phyloP scores from a whole-genome alignment of 169 alveolate genomes.

The Plasmodium fragile region DNA sequence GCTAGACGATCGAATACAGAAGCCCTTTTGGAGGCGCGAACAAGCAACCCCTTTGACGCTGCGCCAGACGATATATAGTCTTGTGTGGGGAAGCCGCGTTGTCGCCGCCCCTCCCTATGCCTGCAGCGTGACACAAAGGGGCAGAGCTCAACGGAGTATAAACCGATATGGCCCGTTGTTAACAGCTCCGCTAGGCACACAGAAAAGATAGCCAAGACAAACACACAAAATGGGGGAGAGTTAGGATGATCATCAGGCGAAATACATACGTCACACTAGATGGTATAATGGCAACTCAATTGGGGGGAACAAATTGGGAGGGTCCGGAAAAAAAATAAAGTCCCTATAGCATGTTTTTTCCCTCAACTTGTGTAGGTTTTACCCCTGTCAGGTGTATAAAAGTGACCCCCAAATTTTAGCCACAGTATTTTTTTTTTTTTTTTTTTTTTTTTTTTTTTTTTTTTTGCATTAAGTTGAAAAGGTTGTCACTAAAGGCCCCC shows the following conservation, averaged over 20 bases:
- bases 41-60: not conserved
- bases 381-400: not conserved
- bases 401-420: not conserved
- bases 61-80: not conserved
- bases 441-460: conserved; percentile 11
- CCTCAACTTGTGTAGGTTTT: not conserved
- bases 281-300: not conserved
- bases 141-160: not conserved
- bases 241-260: not conserved
- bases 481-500: not conserved
- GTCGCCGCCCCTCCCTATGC: not conserved
- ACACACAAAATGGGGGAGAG: not conserved
- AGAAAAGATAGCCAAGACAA: not conserved
- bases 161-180: not conserved
- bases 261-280: not conserved
- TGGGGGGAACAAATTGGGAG: not conserved
- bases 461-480: not conserved
- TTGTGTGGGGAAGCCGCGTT: not conserved
- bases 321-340: not conserved
- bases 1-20: not conserved
- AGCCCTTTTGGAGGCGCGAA: not conserved
- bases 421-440: not conserved
- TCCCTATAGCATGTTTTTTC: not conserved
- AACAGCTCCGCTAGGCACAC: not conserved
- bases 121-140: not conserved